A percentile compares a stretch with the other conserved stretches of the same genome.
Conservation (phyloP, 495 filamentous ascomycete species). For the Aspergillus steynii region DNA sequence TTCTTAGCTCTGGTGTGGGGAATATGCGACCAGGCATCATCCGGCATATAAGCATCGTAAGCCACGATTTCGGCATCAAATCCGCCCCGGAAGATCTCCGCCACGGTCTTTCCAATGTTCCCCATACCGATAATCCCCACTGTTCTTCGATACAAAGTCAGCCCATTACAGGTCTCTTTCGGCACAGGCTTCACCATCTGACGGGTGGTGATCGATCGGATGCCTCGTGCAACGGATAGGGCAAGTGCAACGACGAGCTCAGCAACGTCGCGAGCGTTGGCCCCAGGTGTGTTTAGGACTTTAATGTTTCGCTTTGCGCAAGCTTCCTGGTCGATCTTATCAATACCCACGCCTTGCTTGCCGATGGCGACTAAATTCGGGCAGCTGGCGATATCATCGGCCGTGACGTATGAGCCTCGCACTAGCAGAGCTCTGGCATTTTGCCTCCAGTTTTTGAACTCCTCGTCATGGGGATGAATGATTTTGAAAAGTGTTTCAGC, state of each 20-base stretch:
- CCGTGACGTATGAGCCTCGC: constrained; percentile 28
- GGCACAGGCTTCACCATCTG: constrained; percentile 30
- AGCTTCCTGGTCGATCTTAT: constrained; percentile 52
- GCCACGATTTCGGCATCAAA: constrained; percentile 34
- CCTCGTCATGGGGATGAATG: constrained; percentile 22
- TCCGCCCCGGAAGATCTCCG: constrained; percentile 36
- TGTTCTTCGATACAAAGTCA: constrained; percentile 32
- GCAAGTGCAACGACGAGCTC: constrained; percentile 35
- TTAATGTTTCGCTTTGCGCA: constrained; percentile 45
- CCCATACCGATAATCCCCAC: constrained; percentile 44
- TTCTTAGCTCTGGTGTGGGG: constrained; percentile 25
- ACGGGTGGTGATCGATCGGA: constrained; percentile 33
- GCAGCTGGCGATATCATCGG: constrained; percentile 27
- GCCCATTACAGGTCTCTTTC: constrained; percentile 31
- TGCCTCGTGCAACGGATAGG: constrained; percentile 30
- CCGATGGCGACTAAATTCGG: constrained; percentile 33
- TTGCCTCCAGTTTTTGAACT: constrained; percentile 24
- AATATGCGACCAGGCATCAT: constrained; percentile 32
- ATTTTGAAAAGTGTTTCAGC: constrained; percentile 28
- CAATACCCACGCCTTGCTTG: constrained; percentile 52
- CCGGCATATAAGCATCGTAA: constrained; percentile 32
- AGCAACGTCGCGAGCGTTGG: constrained; percentile 38
- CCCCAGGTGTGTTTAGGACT: constrained; percentile 52
- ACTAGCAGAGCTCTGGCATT: constrained; percentile 25
- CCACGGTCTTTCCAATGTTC: constrained; percentile 36